Conservation (phyloP, 2,329 filamentous ascomycete genomes). For the Arthrobotrys entomopaga region DNA sequence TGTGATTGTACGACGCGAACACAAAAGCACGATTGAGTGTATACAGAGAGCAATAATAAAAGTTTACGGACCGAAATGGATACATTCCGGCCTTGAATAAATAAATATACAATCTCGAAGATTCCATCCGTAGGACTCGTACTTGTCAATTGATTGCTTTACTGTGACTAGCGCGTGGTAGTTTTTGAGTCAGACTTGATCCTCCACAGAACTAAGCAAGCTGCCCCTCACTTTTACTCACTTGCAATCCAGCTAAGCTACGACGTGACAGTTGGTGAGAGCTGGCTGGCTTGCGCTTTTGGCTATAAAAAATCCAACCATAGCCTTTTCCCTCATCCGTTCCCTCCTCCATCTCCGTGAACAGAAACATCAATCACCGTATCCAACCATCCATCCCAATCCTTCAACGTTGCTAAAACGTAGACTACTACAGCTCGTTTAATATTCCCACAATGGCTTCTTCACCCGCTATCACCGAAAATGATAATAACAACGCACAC, state of each 20-base stretch:
- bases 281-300: conserved; percentile 29
- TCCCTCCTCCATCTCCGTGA: conserved; percentile 1
- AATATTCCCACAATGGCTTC: conserved; percentile 10
- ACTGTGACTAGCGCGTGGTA: no score
- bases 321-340: not conserved
- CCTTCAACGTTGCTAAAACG: no score
- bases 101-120: not conserved
- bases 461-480: not conserved
- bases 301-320: conserved; percentile 7
- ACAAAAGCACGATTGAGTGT: not conserved
- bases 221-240: conserved; percentile 22
- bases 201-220: conserved; percentile 23
- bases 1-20: no score
- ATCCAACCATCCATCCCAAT: no score
- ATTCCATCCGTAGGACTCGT: not conserved
- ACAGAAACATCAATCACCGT: no score
- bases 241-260: no score
- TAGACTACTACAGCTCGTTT: no score
- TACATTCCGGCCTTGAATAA: conserved; percentile 5
- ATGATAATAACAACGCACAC: conserved; percentile 17
- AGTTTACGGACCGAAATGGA: conserved; percentile 6
- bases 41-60: conserved; percentile 13
- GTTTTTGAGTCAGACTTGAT: conserved; percentile 32
- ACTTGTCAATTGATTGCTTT: not conserved
- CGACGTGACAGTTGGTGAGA: no score